A percentile compares a stretch with the other conserved stretches of the same genome.
Evolutionary conservation across 306 rosid species (phyloP).

Genomic region (Cyamopsis tetragonoloba): DNA sequence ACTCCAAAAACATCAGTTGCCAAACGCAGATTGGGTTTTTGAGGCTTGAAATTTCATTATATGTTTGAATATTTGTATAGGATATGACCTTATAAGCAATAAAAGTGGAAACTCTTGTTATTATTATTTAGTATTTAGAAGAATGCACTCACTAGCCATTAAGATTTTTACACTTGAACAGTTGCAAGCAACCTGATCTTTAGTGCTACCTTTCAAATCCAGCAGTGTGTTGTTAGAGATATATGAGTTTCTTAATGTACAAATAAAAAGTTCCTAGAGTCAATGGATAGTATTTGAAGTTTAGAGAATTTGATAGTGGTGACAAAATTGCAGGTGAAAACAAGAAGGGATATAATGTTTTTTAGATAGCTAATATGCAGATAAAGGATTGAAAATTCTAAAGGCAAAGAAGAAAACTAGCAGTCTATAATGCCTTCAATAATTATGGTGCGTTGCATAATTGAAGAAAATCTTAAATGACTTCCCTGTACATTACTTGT

Average conservation of each 20-base stretch:
- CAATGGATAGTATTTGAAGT: background rate
- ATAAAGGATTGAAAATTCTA: background rate
- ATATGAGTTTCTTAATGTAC: background rate
- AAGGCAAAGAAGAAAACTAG: background rate
- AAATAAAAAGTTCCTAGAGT: background rate
- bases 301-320: background rate
- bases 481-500: background rate
- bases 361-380: background rate
- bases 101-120: background rate
- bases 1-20: background rate
- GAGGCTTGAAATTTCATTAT: background rate
- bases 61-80: background rate
- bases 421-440: background rate
- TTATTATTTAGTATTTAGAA: no score
- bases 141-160: background rate
- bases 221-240: no score
- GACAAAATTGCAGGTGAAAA: constrained; percentile 2
- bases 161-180: background rate
- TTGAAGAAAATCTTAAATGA: constrained; percentile 3
- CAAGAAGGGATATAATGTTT: background rate
- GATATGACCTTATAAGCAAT: background rate
- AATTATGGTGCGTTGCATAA: background rate
- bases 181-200: background rate
- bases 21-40: constrained; percentile 1
- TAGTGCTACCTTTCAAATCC: no score